These are phyloP conservation scores for Komagataella pastoris DNA, from an alignment of 805 yeast species.

Conservation along the genomic window DNA sequence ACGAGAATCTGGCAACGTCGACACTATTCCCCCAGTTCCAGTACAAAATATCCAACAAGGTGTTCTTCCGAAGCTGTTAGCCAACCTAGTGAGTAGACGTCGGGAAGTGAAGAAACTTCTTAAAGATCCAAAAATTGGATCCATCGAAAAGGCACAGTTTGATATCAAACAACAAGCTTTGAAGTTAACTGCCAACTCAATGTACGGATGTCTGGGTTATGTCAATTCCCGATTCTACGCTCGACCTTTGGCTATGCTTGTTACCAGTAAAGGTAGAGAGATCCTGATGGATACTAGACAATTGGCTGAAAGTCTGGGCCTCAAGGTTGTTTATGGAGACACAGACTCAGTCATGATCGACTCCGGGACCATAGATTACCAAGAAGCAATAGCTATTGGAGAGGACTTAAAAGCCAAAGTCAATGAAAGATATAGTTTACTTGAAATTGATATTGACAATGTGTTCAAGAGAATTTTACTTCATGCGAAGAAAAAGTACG, in stretches of 20 bases:
- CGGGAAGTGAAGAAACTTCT: conserved; percentile 80
- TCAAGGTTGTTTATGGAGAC: conserved; percentile 92
- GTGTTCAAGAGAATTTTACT: conserved; percentile 74
- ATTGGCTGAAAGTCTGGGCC: conserved; percentile 72
- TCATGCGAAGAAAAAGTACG: conserved; percentile 96
- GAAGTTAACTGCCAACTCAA: conserved; percentile 95
- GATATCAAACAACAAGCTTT: conserved; percentile 94
- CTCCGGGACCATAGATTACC: conserved; percentile 57
- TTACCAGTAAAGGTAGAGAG: conserved; percentile 91
- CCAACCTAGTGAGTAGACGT: conserved; percentile 80
- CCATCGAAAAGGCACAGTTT: conserved; percentile 64
- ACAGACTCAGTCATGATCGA: conserved; percentile 99
- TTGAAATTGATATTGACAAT: conserved; percentile 93
- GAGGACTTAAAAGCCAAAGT: conserved; percentile 73
- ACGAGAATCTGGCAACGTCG: conserved; percentile 39
- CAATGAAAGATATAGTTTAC: conserved; percentile 72
- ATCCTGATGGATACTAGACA: conserved; percentile 87
- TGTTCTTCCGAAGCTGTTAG: conserved; percentile 74
- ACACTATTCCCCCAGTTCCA: conserved; percentile 62
- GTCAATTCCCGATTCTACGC: conserved; percentile 90
- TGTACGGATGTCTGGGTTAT: conserved; percentile 97
- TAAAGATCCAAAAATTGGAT: conserved; percentile 56
- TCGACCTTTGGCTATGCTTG: conserved; percentile 88
- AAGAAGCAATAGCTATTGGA: conserved; percentile 74
- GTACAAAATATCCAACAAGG: conserved; percentile 48